These are phyloP conservation scores for Leccinum sublutescens DNA, from an alignment of 768 basidiomycete species.

Conservation along the genomic window DNA sequence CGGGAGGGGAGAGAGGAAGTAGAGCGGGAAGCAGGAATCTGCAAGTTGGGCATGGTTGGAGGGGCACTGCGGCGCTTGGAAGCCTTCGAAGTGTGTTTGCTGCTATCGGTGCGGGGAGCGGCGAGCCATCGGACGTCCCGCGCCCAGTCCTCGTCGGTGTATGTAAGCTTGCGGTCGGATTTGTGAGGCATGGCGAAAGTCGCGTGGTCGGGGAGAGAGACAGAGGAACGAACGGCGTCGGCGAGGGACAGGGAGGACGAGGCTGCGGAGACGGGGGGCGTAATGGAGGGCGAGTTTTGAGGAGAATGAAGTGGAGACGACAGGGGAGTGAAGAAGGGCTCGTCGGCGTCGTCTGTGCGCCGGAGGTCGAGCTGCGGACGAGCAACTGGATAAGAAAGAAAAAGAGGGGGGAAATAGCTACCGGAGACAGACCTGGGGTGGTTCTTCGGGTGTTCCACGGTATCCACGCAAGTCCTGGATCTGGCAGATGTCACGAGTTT, in stretches of 20 bases:
- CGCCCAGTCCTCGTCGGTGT: conserved; percentile 63
- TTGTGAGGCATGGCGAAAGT: conserved; percentile 20
- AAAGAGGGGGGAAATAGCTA: neutral
- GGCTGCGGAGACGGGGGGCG: conserved; percentile 25
- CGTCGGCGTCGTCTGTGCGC: conserved; percentile 32
- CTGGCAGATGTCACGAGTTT: conserved; percentile 7
- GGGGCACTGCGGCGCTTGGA: conserved; percentile 21
- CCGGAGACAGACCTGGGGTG: conserved; percentile 19
- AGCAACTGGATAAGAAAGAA: conserved; percentile 5
- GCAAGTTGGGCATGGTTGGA: neutral
- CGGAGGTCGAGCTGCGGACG: conserved; percentile 17
- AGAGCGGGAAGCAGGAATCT: conserved; percentile 21
- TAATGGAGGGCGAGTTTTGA: conserved; percentile 21
- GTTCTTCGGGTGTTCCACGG: conserved; percentile 14
- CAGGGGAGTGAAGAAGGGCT: conserved; percentile 51
- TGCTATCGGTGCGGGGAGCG: conserved; percentile 28
- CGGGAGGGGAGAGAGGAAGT: conserved; percentile 22
- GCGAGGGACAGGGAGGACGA: conserved; percentile 31
- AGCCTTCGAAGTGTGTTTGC: conserved; percentile 22
- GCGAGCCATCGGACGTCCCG: conserved; percentile 67
- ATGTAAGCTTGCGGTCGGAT: conserved; percentile 32
- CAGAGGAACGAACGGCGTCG: conserved; percentile 36
- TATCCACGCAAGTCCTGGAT: conserved; percentile 1
- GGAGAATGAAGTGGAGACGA: conserved; percentile 19
- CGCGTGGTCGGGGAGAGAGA: conserved; percentile 30